Base-by-base conservation (phyloP, 2,329 filamentous ascomycete genomes). In the Arthrobotrys musiformis region DNA sequence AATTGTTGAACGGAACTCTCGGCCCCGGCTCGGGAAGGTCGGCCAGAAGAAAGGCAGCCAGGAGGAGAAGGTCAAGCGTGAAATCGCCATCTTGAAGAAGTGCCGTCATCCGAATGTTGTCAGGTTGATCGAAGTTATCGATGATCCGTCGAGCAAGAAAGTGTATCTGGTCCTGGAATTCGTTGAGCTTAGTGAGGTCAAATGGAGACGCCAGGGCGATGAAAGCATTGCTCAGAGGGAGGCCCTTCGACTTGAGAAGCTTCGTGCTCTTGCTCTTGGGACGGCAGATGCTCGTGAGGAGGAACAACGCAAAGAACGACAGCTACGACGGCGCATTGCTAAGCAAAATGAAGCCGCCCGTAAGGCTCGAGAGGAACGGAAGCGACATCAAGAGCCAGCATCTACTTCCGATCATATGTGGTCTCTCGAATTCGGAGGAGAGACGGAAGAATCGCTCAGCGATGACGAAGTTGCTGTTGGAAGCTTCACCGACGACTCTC, bases 21-120 rank as follows among this genome's bases (percentile, higher is more conserved):
- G 93, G 81, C 90, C 94, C 69, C 92, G 94, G 26, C 87, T 99
- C n/a, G 95, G 95, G 64, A 89, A 89, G 81, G 84, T 89, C 42
- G 89, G 88, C n/a, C 89, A 89, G 75, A 79, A 79, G 33, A 78
- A 73, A 61, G 74, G 67, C 24, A 73, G 62, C 24, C 88, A 90
- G 17, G 89, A 91, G 81, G 86, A 87, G 79, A 92, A 92, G 82
- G 91, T 94, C 69, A 97, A 97, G 85, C 91, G 92, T 82, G 95
- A 99, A 85, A 97, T 99, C 79, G 95, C 95, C 82, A 98, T 99
- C 72, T 86, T 99, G 81, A 99, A 99, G 84, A 99, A 99, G 86
- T 97, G 97, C 66, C 91, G 94, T 30, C 95, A 99, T 83, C 91
- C 93, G n/a, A 97, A 99, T 82, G 93, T 99, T 44, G 95, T 99